Evolutionary conservation across 306 rosid species (phyloP).

Genomic region (Quillaja saponaria): DNA sequence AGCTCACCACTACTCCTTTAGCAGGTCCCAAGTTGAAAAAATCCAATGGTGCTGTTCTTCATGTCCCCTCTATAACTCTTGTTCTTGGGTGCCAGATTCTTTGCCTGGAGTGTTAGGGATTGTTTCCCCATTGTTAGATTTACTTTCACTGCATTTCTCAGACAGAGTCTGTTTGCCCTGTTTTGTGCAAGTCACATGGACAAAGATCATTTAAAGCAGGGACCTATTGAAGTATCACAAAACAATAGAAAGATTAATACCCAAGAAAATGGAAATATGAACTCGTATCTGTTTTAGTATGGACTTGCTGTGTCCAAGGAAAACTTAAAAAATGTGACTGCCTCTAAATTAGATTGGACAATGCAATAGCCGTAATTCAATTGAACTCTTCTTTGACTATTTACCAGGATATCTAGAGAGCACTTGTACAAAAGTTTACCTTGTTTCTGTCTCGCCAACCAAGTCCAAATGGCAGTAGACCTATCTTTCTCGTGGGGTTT

Average conservation of each 20-base stretch:
- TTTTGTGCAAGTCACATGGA: slow-evolving; percentile 26
- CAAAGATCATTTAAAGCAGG: slow-evolving; percentile 20
- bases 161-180: slow-evolving; percentile 44
- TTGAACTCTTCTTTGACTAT: slow-evolving; percentile 5
- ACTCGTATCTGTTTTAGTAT: not conserved
- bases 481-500: slow-evolving; percentile 47
- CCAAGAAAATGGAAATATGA: slow-evolving; percentile 8
- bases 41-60: slow-evolving; percentile 22
- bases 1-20: not conserved
- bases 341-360: slow-evolving; percentile 22
- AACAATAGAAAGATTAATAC: slow-evolving; percentile 17
- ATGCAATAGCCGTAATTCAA: not conserved
- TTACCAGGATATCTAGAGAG: not conserved
- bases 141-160: slow-evolving; percentile 39
- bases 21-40: slow-evolving; percentile 5
- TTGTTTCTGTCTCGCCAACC: slow-evolving; percentile 92
- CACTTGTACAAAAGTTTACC: slow-evolving; percentile 50
- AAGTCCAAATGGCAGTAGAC: slow-evolving; percentile 74
- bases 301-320: not conserved
- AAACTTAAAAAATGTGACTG: slow-evolving; percentile 16
- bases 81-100: slow-evolving; percentile 37
- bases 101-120: slow-evolving; percentile 27
- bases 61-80: slow-evolving; percentile 26
- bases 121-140: slow-evolving; percentile 25
- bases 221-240: slow-evolving; percentile 3